Base-by-base conservation (phyloP, 129 eudicot species). In the Apium graveolens region DNA sequence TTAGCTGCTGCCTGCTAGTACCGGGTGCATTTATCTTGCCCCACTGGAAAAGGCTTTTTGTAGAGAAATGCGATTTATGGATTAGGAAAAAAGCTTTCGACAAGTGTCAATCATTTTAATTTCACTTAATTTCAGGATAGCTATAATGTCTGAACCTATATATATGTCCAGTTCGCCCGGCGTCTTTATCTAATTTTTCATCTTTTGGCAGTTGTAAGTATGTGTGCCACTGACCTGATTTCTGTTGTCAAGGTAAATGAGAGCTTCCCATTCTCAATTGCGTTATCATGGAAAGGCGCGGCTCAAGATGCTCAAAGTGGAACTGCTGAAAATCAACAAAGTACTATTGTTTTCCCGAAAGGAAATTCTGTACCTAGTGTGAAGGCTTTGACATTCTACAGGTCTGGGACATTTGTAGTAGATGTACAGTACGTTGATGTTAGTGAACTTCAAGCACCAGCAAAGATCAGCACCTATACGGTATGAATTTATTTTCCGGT, bases 381-480 rank as follows among this genome's bases (percentile, higher is more conserved):
- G 76, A 94, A 88, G 86, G 98, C 97, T 21, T 71, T 94, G 81
- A 90, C 97, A 45, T 88, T 94, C 78, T 87, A 81, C 78, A 79
- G 91, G 83, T 41, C 97, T 26, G 93, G 93, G n/a, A 91, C 98
- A 38, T 91, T 94, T 60, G 81, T 90, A 29, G 80, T 88, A 11
- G 97, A 91, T 76, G 87, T 94, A 20, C 97, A 87, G 41, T 94
- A 91, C 83, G 97, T 91, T 32, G 98, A 94, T 84, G 88, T 83
- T 70, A 84, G 83, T 42, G 98, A 90, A 55, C 34, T 93, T 82
- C 91, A 89, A 80, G 96, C 97, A 35, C 93, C 93, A 21, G 75
- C 89, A 39, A 88, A 91, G 85, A 94, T 94, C 77, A 94, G 98
- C 73, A 84, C 96, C 5, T 90, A 91, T 73, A 94, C 96, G 89